Evolutionary conservation across 345 rosid species (phyloP).

Genomic region (Luvunga scandens): DNA sequence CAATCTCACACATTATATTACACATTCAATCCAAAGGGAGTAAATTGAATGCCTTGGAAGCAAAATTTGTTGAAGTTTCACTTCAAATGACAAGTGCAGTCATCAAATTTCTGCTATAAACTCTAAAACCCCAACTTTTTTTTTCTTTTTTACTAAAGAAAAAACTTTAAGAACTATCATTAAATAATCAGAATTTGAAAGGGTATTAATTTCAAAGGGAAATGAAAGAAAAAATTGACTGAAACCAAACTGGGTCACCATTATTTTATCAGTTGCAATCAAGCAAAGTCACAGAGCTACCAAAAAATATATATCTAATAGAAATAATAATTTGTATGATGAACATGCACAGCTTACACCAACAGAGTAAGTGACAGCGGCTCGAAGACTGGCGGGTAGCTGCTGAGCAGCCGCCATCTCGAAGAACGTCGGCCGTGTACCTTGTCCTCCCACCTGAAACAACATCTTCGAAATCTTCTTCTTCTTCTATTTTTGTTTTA

Average conservation of each 20-base stretch:
- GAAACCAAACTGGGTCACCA: not conserved
- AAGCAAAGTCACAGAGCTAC: not conserved
- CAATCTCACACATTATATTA: conserved; percentile 18
- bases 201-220: not conserved
- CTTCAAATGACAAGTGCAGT: not conserved
- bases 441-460: conserved; percentile 99
- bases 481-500: not conserved
- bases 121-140: not conserved
- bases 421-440: conserved; percentile 97
- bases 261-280: not conserved
- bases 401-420: conserved; percentile 99
- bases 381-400: conserved; percentile 96
- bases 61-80: conserved; percentile 4
- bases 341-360: conserved; percentile 50
- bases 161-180: not conserved
- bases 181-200: not conserved
- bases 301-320: not conserved
- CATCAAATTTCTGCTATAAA: not conserved
- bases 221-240: not conserved
- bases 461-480: conserved; percentile 75
- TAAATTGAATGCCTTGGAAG: not conserved
- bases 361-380: conserved; percentile 89
- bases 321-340: not conserved
- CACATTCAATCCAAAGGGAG: conserved; percentile 4
- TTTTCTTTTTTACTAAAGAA: not conserved